Percentiles rank a stretch among this genome's conserved stretches.
phyloP scores from a whole-genome alignment of 768 basidiomycete species.

The Clavaria fumosa region DNA sequence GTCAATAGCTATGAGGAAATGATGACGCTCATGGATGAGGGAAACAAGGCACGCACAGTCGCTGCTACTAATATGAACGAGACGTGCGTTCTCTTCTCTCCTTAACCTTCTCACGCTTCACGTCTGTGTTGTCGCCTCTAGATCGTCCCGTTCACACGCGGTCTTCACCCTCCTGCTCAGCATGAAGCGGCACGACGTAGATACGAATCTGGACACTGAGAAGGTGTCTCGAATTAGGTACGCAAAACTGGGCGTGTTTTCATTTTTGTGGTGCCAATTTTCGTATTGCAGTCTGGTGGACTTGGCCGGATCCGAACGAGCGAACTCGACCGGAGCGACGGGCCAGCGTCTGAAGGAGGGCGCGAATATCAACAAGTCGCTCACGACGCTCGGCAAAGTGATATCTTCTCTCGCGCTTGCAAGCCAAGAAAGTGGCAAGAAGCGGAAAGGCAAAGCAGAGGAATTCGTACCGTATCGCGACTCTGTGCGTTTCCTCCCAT shows the following conservation, averaged over 20 bases:
- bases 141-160: conserved; percentile 93
- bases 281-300: conserved; percentile 62
- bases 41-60: conserved; percentile 95
- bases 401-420: conserved; percentile 77
- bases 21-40: conserved; percentile 99
- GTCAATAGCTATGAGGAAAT: conserved; percentile 90
- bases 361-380: conserved; percentile 95
- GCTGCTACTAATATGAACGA: conserved; percentile 99
- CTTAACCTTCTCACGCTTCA: conserved; percentile 1
- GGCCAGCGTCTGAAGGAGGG: conserved; percentile 94
- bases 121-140: conserved; percentile 16
- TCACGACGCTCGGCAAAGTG: conserved; percentile 96
- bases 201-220: conserved; percentile 84
- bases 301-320: conserved; percentile 91
- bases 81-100: conserved; percentile 38
- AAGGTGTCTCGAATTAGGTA: conserved; percentile 97
- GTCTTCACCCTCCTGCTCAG: conserved; percentile 93
- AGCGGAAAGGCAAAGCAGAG: conserved; percentile 80
- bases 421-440: conserved; percentile 54
- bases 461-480: conserved; percentile 97
- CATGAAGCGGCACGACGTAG: conserved; percentile 76
- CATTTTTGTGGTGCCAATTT: conserved; percentile 2
- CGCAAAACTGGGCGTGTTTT: conserved; percentile 11
- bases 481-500: conserved; percentile 41
- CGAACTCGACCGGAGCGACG: conserved; percentile 95